Conservation (phyloP, 495 filamentous ascomycete species). For the Penicillium parvum region DNA sequence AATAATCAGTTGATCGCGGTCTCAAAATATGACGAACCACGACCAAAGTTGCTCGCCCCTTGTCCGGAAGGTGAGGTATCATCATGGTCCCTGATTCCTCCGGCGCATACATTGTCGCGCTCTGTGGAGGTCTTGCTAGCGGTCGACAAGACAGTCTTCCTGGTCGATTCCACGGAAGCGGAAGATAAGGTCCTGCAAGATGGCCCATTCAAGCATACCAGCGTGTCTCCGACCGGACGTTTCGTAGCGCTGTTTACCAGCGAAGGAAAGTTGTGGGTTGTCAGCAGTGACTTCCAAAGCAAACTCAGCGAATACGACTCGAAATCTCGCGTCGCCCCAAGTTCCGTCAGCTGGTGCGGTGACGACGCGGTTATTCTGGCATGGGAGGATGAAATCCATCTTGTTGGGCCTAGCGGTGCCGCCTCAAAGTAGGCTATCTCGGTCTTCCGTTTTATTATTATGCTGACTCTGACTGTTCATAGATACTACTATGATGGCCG, state of each 20-base stretch:
- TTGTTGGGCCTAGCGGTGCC: conserved; percentile 79
- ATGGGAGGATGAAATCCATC: conserved; percentile 98
- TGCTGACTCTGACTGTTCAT: conserved; percentile 9
- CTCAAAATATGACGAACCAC: conserved; percentile 82
- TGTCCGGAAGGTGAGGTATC: conserved; percentile 75
- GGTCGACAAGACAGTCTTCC: conserved; percentile 77
- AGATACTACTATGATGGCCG: conserved; percentile 88
- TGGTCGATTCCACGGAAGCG: conserved; percentile 81
- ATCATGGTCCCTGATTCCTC: conserved; percentile 87
- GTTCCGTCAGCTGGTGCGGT: conserved; percentile 91
- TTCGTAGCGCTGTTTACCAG: conserved; percentile 83
- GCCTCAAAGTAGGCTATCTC: conserved; percentile 53
- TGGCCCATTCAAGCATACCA: conserved; percentile 86
- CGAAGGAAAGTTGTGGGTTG: conserved; percentile 85
- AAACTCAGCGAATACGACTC: conserved; percentile 91
- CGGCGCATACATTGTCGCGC: conserved; percentile 84
- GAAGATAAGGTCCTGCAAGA: conserved; percentile 87
- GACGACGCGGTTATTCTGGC: conserved; percentile 91
- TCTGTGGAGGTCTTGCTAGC: conserved; percentile 92
- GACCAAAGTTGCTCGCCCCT: conserved; percentile 74
- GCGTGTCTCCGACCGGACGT: conserved; percentile 84
- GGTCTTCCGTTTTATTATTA: not conserved
- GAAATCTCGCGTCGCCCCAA: conserved; percentile 75
- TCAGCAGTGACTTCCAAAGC: conserved; percentile 89
- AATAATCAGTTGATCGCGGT: conserved; percentile 88